Evolutionary conservation across 2,329 filamentous ascomycete species (phyloP).

Genomic region (Juglanconis juglandina): DNA sequence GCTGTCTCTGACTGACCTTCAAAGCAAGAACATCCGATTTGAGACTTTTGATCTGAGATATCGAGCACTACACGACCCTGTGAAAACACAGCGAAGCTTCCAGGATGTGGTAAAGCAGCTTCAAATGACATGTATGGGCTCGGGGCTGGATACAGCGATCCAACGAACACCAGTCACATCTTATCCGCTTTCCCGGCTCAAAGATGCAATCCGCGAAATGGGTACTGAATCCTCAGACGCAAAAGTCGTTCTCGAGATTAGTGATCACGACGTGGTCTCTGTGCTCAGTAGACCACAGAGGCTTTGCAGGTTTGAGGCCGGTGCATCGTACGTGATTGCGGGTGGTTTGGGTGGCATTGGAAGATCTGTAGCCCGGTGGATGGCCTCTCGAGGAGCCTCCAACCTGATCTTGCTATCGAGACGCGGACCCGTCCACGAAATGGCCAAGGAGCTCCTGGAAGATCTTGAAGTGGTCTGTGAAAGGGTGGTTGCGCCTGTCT

Average conservation of each 20-base stretch:
- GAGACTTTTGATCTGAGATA: constrained; percentile 10
- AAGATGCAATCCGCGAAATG: constrained; percentile 22
- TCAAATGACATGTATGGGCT: background rate
- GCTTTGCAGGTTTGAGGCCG: constrained; percentile 8
- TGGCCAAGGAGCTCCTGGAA: constrained; percentile 7
- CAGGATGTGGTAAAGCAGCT: constrained; percentile 7
- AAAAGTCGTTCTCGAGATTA: constrained; percentile 21
- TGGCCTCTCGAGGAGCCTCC: constrained; percentile 18
- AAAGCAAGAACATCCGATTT: constrained; percentile 3
- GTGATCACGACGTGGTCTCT: constrained; percentile 19
- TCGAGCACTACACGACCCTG: constrained; percentile 1
- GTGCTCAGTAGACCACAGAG: constrained; percentile 18
- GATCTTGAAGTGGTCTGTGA: constrained; percentile 12
- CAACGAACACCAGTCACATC: constrained; percentile 1
- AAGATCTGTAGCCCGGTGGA: constrained; percentile 16
- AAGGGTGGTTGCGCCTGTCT: constrained; percentile 15
- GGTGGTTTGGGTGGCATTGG: constrained; percentile 29
- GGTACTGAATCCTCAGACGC: constrained; percentile 18
- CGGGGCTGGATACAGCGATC: background rate
- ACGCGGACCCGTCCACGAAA: constrained; percentile 9
- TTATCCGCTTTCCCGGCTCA: constrained; percentile 10
- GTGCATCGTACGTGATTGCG: constrained; percentile 23
- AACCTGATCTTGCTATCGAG: constrained; percentile 20
- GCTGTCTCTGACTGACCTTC: background rate
- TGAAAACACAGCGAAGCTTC: constrained; percentile 5